Percentiles rank a stretch among this genome's conserved stretches.
Conservation (phyloP, 169 alveolate genomes). For the Plasmodium cynomolgi region DNA sequence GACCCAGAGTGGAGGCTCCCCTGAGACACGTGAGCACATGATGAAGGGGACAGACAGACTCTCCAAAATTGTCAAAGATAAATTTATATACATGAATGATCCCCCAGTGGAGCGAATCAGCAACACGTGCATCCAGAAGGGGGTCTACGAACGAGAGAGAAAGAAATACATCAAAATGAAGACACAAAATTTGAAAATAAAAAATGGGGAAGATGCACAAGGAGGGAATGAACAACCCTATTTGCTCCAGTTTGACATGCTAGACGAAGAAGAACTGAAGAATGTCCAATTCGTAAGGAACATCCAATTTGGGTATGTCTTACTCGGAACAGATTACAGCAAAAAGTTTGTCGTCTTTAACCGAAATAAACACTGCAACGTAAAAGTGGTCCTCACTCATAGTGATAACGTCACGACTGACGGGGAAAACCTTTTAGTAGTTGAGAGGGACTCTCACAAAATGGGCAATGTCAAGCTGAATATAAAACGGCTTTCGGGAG, state of each 20-base stretch:
- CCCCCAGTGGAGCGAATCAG: not conserved
- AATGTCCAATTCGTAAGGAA: constrained; percentile 14
- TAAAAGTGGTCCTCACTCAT: constrained; percentile 5
- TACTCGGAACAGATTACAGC: constrained; percentile 4
- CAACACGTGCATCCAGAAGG: constrained; percentile 22
- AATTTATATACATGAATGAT: constrained; percentile 32
- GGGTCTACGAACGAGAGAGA: constrained; percentile 28
- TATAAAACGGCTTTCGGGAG: not conserved
- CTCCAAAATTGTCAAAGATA: constrained; percentile 9
- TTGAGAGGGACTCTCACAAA: not conserved
- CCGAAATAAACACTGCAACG: not conserved
- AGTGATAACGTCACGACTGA: constrained; percentile 15
- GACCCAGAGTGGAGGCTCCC: not conserved
- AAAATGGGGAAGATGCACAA: not conserved
- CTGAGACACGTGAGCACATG: not conserved
- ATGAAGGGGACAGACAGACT: not conserved
- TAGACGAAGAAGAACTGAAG: constrained; percentile 29
- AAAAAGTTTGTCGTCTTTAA: constrained; percentile 10
- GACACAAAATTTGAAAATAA: not conserved
- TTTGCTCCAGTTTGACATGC: not conserved
- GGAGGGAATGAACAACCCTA: not conserved
- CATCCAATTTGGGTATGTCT: constrained; percentile 19
- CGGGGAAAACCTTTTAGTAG: not conserved
- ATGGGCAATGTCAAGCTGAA: not conserved
- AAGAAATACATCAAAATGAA: constrained; percentile 38